These are phyloP conservation scores for Immersiporthe knoxdaviesiana DNA, from an alignment of 2,329 filamentous ascomycete species.

Conservation along the genomic window DNA sequence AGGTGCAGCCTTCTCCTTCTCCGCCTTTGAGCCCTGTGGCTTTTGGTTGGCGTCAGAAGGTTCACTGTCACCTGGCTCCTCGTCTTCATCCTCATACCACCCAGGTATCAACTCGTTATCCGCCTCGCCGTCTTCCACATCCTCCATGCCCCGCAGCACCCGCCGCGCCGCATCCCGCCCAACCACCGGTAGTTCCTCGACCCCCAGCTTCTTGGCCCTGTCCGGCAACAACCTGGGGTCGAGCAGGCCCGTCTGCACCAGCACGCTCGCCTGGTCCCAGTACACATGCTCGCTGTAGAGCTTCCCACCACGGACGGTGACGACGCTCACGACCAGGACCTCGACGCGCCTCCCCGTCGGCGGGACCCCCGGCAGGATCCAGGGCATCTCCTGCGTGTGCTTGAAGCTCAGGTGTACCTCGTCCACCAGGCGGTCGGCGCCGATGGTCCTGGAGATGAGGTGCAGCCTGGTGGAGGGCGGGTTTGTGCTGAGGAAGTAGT, in stretches of 20 bases:
- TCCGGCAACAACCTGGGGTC: slow-evolving; percentile 44
- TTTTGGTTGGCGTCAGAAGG: slow-evolving; percentile 1
- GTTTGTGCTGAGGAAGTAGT: slow-evolving; percentile 67
- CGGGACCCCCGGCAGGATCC: slow-evolving; percentile 63
- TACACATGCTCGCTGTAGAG: slow-evolving; percentile 66
- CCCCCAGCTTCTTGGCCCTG: slow-evolving; percentile 39
- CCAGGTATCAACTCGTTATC: slow-evolving; percentile 46
- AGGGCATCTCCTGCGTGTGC: slow-evolving; percentile 60
- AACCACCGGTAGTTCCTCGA: slow-evolving; percentile 44
- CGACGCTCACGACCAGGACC: slow-evolving; percentile 62
- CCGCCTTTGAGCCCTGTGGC: not conserved
- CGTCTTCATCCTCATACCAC: slow-evolving; percentile 41
- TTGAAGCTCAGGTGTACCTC: slow-evolving; percentile 64
- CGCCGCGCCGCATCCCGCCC: slow-evolving; percentile 45
- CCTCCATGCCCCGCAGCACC: slow-evolving; percentile 40
- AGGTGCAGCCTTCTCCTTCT: not conserved
- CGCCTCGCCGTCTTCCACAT: slow-evolving; percentile 46
- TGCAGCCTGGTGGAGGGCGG: slow-evolving; percentile 62
- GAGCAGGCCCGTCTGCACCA: slow-evolving; percentile 62
- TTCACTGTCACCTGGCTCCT: slow-evolving; percentile 31
- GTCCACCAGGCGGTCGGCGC: slow-evolving; percentile 66
- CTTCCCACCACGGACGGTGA: slow-evolving; percentile 61
- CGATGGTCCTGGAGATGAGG: slow-evolving; percentile 66
- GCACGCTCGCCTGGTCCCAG: slow-evolving; percentile 66
- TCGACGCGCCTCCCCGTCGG: slow-evolving; percentile 56